Percentiles rank a stretch among this genome's conserved stretches.
Evolutionary conservation across 495 filamentous ascomycete species (phyloP).

Genomic region (Penicillium antarcticum): DNA sequence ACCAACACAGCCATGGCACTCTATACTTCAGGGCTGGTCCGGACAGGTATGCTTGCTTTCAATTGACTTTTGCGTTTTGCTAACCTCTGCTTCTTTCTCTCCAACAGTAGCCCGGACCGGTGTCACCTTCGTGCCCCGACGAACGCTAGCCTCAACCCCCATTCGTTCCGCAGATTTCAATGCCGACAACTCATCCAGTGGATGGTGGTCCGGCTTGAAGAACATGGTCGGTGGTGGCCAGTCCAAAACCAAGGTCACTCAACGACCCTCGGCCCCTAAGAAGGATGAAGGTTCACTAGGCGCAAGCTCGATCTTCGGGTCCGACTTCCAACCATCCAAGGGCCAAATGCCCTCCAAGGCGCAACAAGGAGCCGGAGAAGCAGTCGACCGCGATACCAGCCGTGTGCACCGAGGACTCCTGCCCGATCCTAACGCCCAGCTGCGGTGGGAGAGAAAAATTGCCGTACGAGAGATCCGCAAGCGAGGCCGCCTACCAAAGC

Average conservation of each 20-base stretch:
- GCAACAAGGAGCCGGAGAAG: slow-evolving; percentile 16
- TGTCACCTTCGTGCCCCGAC: slow-evolving; percentile 37
- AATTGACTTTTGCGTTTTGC: neutral
- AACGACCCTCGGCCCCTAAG: slow-evolving; percentile 25
- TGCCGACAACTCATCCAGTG: slow-evolving; percentile 13
- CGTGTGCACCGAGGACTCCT: slow-evolving; percentile 58
- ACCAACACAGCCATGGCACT: slow-evolving; percentile 40
- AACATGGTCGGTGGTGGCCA: slow-evolving; percentile 34
- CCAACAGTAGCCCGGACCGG: slow-evolving; percentile 32
- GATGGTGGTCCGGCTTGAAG: slow-evolving; percentile 31
- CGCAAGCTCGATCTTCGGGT: slow-evolving; percentile 42
- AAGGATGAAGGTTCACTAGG: slow-evolving; percentile 36
- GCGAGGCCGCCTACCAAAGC: slow-evolving; percentile 62
- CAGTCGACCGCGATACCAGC: slow-evolving; percentile 37
- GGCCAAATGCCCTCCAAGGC: slow-evolving; percentile 28
- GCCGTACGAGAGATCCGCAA: slow-evolving; percentile 66
- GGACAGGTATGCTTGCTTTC: slow-evolving; percentile 28
- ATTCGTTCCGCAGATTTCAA: slow-evolving; percentile 31
- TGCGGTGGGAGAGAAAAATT: slow-evolving; percentile 79
- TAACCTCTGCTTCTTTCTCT: slow-evolving; percentile 1
- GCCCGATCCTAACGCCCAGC: slow-evolving; percentile 62
- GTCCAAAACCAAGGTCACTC: slow-evolving; percentile 26
- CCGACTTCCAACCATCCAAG: slow-evolving; percentile 26
- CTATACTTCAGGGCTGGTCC: slow-evolving; percentile 38
- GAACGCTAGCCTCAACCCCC: slow-evolving; percentile 36